Conservation (phyloP, 2,329 filamentous ascomycete genomes). For the Periconia sp. region DNA sequence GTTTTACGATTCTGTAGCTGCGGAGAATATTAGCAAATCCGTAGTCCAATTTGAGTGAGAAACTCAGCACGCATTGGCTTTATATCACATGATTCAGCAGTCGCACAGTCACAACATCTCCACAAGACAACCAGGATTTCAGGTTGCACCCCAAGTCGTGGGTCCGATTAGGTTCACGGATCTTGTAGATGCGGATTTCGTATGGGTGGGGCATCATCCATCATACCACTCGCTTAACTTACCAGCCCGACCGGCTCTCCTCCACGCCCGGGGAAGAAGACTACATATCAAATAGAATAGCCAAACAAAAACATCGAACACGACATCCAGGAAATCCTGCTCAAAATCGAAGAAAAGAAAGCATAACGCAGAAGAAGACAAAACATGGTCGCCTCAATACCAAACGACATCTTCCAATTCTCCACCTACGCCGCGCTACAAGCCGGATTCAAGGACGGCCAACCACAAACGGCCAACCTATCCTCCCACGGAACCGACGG, state of each 20-base stretch:
- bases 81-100: no score
- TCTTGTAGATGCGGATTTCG: not conserved
- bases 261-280: not conserved
- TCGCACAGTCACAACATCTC: no score
- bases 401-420: constrained; percentile 51
- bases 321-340: no score
- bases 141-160: not conserved
- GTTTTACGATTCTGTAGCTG: not conserved
- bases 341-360: no score
- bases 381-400: constrained; percentile 43
- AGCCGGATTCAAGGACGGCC: constrained; percentile 37
- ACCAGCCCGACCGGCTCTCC: not conserved
- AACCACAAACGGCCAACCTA: constrained; percentile 41
- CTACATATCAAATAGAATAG: no score
- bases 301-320: no score
- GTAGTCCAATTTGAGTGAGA: no score
- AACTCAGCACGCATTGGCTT: no score
- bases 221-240: not conserved
- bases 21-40: not conserved
- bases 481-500: constrained; percentile 47
- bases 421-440: constrained; percentile 42
- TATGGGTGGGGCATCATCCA: not conserved
- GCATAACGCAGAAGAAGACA: not conserved
- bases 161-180: not conserved
- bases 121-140: no score